Base-by-base conservation (phyloP, 2,329 filamentous ascomycete species). In the Fusarium sp. region DNA sequence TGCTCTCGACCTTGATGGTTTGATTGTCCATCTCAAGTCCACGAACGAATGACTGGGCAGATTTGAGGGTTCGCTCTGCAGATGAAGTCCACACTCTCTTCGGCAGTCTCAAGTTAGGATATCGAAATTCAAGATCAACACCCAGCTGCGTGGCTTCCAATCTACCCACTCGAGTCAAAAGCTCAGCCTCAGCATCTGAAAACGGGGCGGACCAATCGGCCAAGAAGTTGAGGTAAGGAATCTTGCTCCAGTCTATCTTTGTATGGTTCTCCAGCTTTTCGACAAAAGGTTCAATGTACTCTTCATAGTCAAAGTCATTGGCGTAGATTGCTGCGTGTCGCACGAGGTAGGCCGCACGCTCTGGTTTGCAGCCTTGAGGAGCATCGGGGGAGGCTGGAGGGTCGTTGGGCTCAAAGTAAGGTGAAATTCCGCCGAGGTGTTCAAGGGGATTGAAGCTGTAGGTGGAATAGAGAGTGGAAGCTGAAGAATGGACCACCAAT, bases 301-400 rank as follows among this genome's bases (percentile, higher is more conserved):
- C 82, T 70, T 90, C 87, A 57, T 86, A 89, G 75, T 91, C 89
- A 66, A 86, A 88, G 74, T 90, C 88, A 70, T 90, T 90, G 71
- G 87, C 87, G 74, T 89, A 90, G 64, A 90, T 90, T 38, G 89
- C 88, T 0, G 88, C 88, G 72, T 90, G 89, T n/a, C 89, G 88
- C 17, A 87, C 84, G 0, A 90, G 82, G 77, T 90, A 90, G 3
- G 88, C 87, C 1, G 88, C 88, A 31, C 85, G 84, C 0, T 83
- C 85, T 2, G 86, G 81, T 0, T 83, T 84, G 78, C 88, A 90
- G 11, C 87, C 85, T 64, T 85, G 84, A 0, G 88, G 88, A 6
- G 85, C 78, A 17, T 77, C 75, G 3, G 75, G 75, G 2, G 75
- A 77, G 6, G 75, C 51, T 0, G 75, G 84, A 27, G 87, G 86